phyloP scores from a whole-genome alignment of 78 protist species.

The Bodo saltans region DNA sequence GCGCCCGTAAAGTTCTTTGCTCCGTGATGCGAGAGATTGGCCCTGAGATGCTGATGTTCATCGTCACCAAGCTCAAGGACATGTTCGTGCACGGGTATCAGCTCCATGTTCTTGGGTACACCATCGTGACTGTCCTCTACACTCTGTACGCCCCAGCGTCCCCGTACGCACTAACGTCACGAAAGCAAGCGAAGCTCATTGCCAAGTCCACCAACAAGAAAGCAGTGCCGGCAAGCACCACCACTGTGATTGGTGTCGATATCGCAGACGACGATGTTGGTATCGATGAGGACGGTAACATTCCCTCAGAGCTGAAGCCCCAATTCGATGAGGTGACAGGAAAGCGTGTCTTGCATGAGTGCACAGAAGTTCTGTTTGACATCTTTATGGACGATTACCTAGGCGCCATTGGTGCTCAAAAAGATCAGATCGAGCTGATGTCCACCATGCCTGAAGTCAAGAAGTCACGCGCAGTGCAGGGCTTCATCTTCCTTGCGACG shows the following conservation, averaged over 20 bases:
- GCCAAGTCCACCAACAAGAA: neutral
- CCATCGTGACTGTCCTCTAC: neutral
- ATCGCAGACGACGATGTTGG: too few relatives aligned
- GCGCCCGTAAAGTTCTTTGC: neutral
- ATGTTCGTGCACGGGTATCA: slow-evolving; percentile 21
- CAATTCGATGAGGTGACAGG: too few relatives aligned
- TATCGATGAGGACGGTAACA: neutral
- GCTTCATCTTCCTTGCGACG: neutral
- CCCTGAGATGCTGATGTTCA: neutral
- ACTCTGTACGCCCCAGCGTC: too few relatives aligned
- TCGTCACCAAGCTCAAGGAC: neutral
- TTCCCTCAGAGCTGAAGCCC: too few relatives aligned
- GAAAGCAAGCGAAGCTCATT: neutral
- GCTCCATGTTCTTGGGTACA: slow-evolving; percentile 22
- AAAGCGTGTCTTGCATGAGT: neutral
- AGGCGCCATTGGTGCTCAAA: neutral
- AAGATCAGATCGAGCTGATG: neutral
- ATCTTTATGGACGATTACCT: slow-evolving; percentile 2
- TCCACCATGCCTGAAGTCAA: neutral
- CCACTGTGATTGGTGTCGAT: too few relatives aligned
- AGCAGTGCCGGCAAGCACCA: neutral
- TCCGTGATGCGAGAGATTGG: neutral
- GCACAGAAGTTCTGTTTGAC: neutral
- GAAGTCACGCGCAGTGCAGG: slow-evolving; percentile 1
- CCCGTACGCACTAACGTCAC: too few relatives aligned